These are phyloP conservation scores for Leptodermis oblonga DNA, from an alignment of 257 asterid species.

Conservation along the genomic window DNA sequence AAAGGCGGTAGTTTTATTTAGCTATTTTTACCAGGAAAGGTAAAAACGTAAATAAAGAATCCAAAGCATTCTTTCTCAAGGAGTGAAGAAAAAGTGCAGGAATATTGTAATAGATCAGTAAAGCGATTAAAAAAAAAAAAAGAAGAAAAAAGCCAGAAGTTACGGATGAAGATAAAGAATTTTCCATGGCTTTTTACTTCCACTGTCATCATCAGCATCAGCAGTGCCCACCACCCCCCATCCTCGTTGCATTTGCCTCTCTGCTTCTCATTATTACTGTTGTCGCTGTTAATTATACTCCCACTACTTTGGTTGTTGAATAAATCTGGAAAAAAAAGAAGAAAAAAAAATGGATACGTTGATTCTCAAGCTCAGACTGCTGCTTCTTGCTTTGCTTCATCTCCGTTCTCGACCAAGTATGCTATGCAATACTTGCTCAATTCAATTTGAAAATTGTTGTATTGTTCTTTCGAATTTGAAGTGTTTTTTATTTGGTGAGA, in stretches of 20 bases:
- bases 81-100: background rate
- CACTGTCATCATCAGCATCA: background rate
- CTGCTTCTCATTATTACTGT: background rate
- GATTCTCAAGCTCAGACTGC: constrained; percentile 45
- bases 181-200: background rate
- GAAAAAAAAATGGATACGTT: constrained; percentile 40
- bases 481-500: background rate
- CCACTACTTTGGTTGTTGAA: background rate
- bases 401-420: constrained; percentile 63
- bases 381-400: constrained; percentile 50
- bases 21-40: no score
- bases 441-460: background rate
- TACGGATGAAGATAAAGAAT: constrained; percentile 3
- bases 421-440: background rate
- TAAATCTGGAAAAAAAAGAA: background rate
- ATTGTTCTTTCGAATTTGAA: background rate
- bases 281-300: background rate
- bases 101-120: background rate
- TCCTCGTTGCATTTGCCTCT: background rate
- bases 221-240: background rate
- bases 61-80: background rate
- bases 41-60: no score
- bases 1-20: no score
- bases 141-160: constrained; percentile 3
- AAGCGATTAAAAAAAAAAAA: constrained; percentile 3